Base-by-base conservation (phyloP, 345 rosid genomes). In the Gossypium sturtianum region DNA sequence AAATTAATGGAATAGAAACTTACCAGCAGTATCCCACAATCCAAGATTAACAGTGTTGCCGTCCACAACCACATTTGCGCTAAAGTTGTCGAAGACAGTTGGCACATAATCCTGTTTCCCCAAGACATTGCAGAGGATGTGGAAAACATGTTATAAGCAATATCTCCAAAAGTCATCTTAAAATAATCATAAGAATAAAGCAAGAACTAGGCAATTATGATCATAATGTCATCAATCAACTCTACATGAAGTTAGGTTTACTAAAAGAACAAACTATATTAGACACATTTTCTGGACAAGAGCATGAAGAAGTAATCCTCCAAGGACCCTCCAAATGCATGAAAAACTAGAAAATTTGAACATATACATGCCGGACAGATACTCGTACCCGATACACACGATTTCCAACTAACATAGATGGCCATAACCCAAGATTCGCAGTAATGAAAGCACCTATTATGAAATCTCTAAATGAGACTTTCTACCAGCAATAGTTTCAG, bases 11-110 rank as follows among this genome's bases (percentile, higher is more conserved):
- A 56, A 48, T 12, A 6, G 22, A 74, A 72, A 44, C 82, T 16
- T 81, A 95, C 99, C 98, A 51, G 97, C 98, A 79, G 99, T 91
- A 83, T 95, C 99, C 99, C 99, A 95, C 78, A 93, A 80, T 52
- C 97, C 99, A 70, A 95, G 88, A 81, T 95, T 95, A 6, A 95
- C 96, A 12, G 98, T 95, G 80, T 79, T 80, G 44, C 99, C 98
- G 45, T 95, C 91, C 80, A 95, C 99, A 38, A 93, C 99, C 73
- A 93, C 98, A 80, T 95, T 93, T 23, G 99, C 99, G 76, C 99
- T 93, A 83, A 95, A 95, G 84, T 95, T 95, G 81, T 93, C 99
- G 57, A 95, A 93, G 57, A 93, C 99, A 9, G 98, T 93, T 0
- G 97, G 99, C 61, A 95, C 99, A 76, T 95, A 93, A 77, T 93